Base-by-base conservation (phyloP, 2,329 filamentous ascomycete species). In the Diaporthe citrichinensis region DNA sequence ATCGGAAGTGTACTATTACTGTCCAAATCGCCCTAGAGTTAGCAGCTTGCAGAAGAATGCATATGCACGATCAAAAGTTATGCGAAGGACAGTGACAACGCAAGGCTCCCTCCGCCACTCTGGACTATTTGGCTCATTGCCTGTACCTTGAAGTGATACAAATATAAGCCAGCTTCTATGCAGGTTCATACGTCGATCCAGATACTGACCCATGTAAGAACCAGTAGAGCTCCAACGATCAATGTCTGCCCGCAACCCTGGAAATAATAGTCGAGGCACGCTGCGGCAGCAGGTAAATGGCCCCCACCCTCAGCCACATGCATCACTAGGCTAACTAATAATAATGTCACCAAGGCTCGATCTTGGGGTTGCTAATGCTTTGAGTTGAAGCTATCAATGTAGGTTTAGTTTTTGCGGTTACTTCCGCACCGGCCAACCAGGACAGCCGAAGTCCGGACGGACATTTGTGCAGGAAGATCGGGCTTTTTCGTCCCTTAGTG, bases 401-500 rank as follows among this genome's bases (percentile, higher is more conserved):
- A 68, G 31, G 62, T 68, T 68, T 14, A 68, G 62, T 68, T 68
- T 67, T 14, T 53, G 62, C 46, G 62, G 62, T 68, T 53, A 36
- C 62, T 68, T 68, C 62, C 62, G 62, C 62, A 39, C 23, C 31
- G n/a, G 62, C 62, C 62, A 68, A 68, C 62, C 46, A 53, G 23
- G 62, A 15, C 46, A 23, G 9, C 14, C 15, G 31, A 36, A 53
- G 31, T 20, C 12, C 62, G 34, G 62, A 53, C 62, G 59, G 59
- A 28, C n/a, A 28, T 15, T 46, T 61, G 39, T 14, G 14, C 59
- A 44, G 36, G 10, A 31, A 28, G 6, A 46, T 23, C 39, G 59
- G 39, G 39, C 39, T 46, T 46, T 65, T 65, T 65, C 39, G 59
- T 46, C 44, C 44, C 44, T 49, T 36, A 25, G 23, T 39, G n/a